Base-by-base conservation (phyloP, 2,329 filamentous ascomycete species). In the Hymenoscyphus scutula region DNA sequence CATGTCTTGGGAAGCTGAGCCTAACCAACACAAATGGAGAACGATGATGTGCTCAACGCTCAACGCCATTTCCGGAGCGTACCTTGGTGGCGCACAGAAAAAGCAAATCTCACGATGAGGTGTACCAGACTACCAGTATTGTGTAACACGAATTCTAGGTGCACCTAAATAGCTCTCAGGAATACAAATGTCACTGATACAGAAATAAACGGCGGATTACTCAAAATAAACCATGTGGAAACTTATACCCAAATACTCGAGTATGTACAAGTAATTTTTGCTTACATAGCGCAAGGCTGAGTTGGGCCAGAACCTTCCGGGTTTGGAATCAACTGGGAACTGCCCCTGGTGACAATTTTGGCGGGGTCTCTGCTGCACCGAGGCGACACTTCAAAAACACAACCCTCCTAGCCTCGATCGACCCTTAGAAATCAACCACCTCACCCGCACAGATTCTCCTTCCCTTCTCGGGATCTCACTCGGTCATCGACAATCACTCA, bases 351-450 rank as follows among this genome's bases (percentile, higher is more conserved):
- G 61, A 57, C 59, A 56, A 53, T 64, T 62, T 65, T 64, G 65
- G 65, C 60, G 66, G 66, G 66, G 66, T 53, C 25, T 15, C 48
- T 13, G 4, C 23, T 29, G 27, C 56, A 56, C 51, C 34, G 30
- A 59, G 23, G 37, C 37, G 51, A 59, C 60, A 37, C 59, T 29
- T 56, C 37, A 58, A 38, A 8, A 34, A 34, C 8, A 34, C 27
- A 17, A n/a, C 53, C 13, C 61, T n/a, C 6, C 41, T 17, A 23
- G 19, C n/a, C 45, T 32, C 38, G 30, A 56, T 32, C 38, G 30
- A 53, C 57, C 48, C 59, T 70, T 70, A 67, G 67, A 69, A 70
- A 70, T 70, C 67, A 69, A 66, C 38, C n/a, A n/a, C n/a, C n/a
- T n/a, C 41, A 38, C 17, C 41, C 41, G 19, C 54, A 38, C 54